phyloP scores from a whole-genome alignment of 2,329 filamentous ascomycete species.

The Plenodomus lindquistii region DNA sequence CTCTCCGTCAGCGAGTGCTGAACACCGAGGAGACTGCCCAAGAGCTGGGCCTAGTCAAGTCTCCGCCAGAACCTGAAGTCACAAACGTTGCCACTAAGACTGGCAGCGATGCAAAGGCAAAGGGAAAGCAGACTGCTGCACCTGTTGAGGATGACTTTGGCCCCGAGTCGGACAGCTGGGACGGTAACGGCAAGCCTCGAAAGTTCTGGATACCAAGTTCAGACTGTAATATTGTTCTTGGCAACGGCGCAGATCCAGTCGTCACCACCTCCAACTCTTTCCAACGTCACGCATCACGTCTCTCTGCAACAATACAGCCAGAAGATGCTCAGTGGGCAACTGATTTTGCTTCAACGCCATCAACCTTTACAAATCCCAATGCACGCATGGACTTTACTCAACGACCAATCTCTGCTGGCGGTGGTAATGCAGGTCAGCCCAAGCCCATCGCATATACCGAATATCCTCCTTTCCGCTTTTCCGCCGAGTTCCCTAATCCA shows the following conservation, averaged over 20 bases:
- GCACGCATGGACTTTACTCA: conserved; percentile 31
- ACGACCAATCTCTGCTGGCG: conserved; percentile 42
- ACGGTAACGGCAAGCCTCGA: conserved; percentile 56
- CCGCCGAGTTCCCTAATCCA: conserved; percentile 61
- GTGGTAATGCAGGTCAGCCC: conserved; percentile 40
- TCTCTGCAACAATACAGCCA: conserved; percentile 57
- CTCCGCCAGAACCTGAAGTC: conserved; percentile 43
- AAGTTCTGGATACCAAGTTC: conserved; percentile 62
- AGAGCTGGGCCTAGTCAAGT: conserved; percentile 56
- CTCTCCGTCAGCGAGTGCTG: conserved; percentile 59
- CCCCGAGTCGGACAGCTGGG: conserved; percentile 56
- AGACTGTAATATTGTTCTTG: conserved; percentile 61
- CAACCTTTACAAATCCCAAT: conserved; percentile 42
- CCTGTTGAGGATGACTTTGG: conserved; percentile 21
- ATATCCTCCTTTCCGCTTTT: conserved; percentile 62
- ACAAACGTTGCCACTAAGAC: conserved; percentile 19
- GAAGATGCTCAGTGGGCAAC: conserved; percentile 61
- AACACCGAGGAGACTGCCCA: conserved; percentile 56
- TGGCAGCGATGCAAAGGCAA: conserved; percentile 31
- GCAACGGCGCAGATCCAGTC: conserved; percentile 57
- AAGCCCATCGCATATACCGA: conserved; percentile 55
- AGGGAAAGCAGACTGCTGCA: conserved; percentile 51
- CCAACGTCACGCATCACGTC: conserved; percentile 51
- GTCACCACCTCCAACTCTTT: conserved; percentile 52
- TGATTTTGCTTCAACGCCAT: conserved; percentile 56